Base-by-base conservation (phyloP, 1,284 basidiomycete genomes). In the Austropuccinia psidii region DNA sequence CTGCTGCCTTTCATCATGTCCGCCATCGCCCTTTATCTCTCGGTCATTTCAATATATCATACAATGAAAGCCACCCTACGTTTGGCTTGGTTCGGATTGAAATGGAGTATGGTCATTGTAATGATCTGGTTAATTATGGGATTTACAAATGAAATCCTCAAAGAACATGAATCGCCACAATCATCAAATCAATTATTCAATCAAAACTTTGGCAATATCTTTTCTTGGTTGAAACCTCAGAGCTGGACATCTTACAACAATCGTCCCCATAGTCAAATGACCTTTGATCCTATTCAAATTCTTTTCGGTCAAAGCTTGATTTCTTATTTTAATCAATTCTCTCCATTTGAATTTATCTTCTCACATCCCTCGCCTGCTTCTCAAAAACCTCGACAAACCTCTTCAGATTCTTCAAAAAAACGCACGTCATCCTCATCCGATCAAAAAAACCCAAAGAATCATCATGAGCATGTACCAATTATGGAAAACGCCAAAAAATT, bases 11-110 rank as follows among this genome's bases (percentile, higher is more conserved):
- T 69, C 24, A 17, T 69, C 3, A 35, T 69, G 19, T 69, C 67
- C 41, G 55, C 55, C 33, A 60, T 69, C 29, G 67, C 55, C 2
- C 33, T 69, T 21, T 69, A 69, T 33, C 43, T 69, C 6, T 69
- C 67, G 8, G 49, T 69, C 27, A 54, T 69, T 11, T 69, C 55
- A 29, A 60, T 60, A 29, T 69, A 69, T 24, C 67, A 69, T 69
- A 54, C 67, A 3, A 45, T 69, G 29, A 69, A 60, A 37, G 55
- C 67, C 4, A 54, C 41, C 17, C 15, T 58, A 13, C 37, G 67
- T 43, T 57, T 69, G 45, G 19, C 49, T 35, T 69, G 67, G 67
- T 69, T 60, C 33, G 19, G 54, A 19, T 47, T 60, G 29, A 69
- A 69, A 43, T 69, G 67, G 67, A 60, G 67, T 37, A 13, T 69